phyloP scores from a whole-genome alignment of 176 grass and related monocot genomes.

The Hyparrhenia diplandra region DNA sequence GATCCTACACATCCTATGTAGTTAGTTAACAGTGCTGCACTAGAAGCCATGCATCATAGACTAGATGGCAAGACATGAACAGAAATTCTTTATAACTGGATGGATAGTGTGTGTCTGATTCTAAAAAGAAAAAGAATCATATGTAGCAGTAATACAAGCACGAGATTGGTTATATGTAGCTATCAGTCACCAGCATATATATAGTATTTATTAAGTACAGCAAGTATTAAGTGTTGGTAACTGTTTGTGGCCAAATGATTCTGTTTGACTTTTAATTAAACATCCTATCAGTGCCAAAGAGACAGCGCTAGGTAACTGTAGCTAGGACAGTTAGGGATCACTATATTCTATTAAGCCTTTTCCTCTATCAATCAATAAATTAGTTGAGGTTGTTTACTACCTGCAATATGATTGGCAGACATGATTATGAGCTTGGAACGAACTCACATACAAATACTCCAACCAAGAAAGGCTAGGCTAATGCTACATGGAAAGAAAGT shows the following conservation, averaged over 20 bases:
- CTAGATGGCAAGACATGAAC: neutral
- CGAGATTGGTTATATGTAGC: neutral
- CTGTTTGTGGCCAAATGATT: neutral
- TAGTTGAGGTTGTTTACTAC: neutral
- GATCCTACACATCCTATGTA: too few species aligned
- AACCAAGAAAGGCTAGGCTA: neutral
- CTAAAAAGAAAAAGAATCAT: neutral
- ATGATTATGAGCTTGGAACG: neutral
- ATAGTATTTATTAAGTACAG: too few species aligned
- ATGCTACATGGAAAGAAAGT: neutral
- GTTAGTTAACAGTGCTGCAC: too few species aligned
- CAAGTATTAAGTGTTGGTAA: neutral
- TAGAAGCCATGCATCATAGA: neutral
- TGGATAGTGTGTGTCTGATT: neutral
- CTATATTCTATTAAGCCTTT: neutral
- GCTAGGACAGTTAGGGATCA: neutral
- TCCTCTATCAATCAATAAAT: neutral
- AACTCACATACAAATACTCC: neutral
- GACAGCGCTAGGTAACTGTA: neutral
- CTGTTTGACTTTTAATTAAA: neutral
- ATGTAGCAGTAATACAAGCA: neutral
- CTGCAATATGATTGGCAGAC: neutral
- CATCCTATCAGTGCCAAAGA: neutral
- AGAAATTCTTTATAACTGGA: neutral
- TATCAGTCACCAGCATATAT: neutral